Evolutionary conservation across 805 yeast species (phyloP), one percentile per base, ranked within the genome.

Genomic region (Priceomyces medius): DNA sequence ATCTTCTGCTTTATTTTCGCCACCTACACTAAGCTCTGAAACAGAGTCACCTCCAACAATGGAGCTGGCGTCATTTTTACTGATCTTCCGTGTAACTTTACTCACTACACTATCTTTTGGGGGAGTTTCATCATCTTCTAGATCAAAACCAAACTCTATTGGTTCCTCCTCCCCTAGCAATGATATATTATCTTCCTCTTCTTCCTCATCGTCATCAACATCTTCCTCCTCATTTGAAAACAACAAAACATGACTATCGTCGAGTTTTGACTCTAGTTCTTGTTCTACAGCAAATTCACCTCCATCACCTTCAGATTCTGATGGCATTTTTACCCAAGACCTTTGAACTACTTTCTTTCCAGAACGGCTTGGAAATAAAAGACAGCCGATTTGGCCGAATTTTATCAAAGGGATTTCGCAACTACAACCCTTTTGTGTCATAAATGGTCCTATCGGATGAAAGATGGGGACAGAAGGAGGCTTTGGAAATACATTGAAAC

Each of bases 31-130:
- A 23, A 42, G 48, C 4, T 47, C 54, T 2, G 52, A 46, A 3
- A 68, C 50, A 2, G 63, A 48, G 2, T 71, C 65, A 3, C 82
- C 84, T 3, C 84, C 84, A 8, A 79, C 77, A 16, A 76, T 56
- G 2, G 77, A 69, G 18, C 64, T 56, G 35, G 79, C 79, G 40
- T 74, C 72, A 3, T 52, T 49, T 16, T 49, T 46, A 10, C 63
- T 49, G 9, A 60, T 37, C 19, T 51, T 43, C 24, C 44, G 45
- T 19, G 13, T 28, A 3, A 36, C 31, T 18, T 9, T 35, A 26
- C n/a, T 18, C 14, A 26, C 16, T 20, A 17, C 13, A 7, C 16
- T 18, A 4, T 29, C 27, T 21, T 16, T 19, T 6, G n/a, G 10
- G 13, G 6, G 7, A 14, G 9, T 9, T 4, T 13, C 31, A 20